A percentile compares a stretch with the other conserved stretches of the same genome.
phyloP scores from a whole-genome alignment of 148 eudicot genomes.

The Diospyros kaki region DNA sequence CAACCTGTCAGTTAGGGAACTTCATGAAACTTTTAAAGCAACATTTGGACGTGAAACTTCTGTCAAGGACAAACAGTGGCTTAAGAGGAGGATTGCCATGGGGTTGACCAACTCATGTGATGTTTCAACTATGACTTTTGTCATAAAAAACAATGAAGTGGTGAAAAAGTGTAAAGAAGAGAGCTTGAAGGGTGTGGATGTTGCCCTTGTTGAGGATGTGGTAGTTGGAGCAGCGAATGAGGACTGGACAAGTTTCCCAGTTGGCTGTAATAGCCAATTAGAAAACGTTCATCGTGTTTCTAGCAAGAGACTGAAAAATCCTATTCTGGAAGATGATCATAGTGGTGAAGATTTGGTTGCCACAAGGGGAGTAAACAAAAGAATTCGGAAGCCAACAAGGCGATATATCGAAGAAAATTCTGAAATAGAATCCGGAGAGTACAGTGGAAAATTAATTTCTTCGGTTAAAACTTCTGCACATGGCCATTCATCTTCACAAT shows the following conservation, averaged over 20 bases:
- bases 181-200: conserved; percentile 23
- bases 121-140: conserved; percentile 58
- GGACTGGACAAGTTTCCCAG: conserved; percentile 29
- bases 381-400: conserved; percentile 88
- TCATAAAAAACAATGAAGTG: conserved; percentile 49
- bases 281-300: conserved; percentile 25
- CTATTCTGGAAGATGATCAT: conserved; percentile 29
- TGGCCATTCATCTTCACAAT: conserved; percentile 24
- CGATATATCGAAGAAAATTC: conserved; percentile 90
- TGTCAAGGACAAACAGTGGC: conserved; percentile 95
- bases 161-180: conserved; percentile 42
- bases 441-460: conserved; percentile 39
- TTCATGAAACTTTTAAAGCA: conserved; percentile 92
- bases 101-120: conserved; percentile 93
- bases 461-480: conserved; percentile 33
- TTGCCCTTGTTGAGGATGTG: conserved; percentile 23
- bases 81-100: conserved; percentile 91
- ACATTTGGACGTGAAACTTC: conserved; percentile 92
- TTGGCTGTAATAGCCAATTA: conserved; percentile 21
- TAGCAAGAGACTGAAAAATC: conserved; percentile 26
- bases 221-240: conserved; percentile 34
- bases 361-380: conserved; percentile 60
- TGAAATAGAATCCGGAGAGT: conserved; percentile 54
- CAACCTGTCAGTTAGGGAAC: conserved; percentile 70
- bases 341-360: conserved; percentile 35